Conservation (phyloP, 1,139 yeast genomes). For the Diutina scorzettiae region DNA sequence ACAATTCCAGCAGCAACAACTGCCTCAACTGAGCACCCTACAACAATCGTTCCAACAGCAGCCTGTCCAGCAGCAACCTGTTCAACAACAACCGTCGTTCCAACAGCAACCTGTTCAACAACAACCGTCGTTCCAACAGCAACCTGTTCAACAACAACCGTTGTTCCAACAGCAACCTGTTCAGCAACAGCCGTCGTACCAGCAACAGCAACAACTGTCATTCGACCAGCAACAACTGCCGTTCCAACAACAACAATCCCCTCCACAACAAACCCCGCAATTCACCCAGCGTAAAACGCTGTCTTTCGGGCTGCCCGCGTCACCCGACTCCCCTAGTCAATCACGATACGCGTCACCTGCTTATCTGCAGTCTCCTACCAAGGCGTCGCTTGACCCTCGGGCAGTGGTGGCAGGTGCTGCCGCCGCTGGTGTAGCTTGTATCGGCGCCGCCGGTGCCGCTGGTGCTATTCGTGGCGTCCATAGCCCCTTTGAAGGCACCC, state of each 20-base stretch:
- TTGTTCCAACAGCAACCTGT: neutral
- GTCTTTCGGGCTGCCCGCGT: too few relatives aligned
- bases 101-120: neutral
- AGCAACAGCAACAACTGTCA: neutral
- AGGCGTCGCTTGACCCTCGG: constrained; percentile 2
- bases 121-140: neutral
- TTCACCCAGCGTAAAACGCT: too few relatives aligned
- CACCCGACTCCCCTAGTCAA: too few relatives aligned
- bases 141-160: neutral
- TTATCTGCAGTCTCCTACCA: neutral
- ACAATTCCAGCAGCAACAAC: neutral
- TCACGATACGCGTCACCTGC: too few relatives aligned
- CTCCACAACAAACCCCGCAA: neutral
- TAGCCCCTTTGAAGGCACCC: neutral
- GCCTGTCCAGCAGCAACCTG: neutral
- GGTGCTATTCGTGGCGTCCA: neutral
- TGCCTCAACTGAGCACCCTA: neutral
- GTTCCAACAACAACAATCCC: neutral
- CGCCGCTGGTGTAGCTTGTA: neutral
- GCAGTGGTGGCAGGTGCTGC: neutral
- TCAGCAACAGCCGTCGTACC: neutral
- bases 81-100: neutral
- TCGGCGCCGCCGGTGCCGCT: neutral
- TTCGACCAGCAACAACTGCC: neutral
- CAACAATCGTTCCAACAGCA: neutral